Base-by-base conservation (phyloP, 169 alveolate species). In the Babesia ovis region DNA sequence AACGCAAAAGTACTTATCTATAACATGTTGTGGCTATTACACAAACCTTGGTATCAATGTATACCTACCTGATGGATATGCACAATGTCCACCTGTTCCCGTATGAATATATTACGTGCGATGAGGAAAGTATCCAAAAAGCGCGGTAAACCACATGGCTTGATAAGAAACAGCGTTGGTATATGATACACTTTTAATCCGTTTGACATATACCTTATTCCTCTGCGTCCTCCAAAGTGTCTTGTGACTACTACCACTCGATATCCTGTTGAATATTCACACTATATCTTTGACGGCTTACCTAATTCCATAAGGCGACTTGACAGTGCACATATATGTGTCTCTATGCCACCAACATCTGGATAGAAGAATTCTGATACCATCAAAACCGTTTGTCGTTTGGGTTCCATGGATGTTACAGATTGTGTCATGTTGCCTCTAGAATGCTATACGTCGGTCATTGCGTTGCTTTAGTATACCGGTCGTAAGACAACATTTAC, bases 301-400 rank as follows among this genome's bases (percentile, higher is more conserved):
- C 96, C 96, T 12, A 87, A 81, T 69, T 93, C 92, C 50, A 97
- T 86, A 25, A 97, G 89, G 48, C 96, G 86, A 72, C 94, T 94
- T 1, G 98, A 97, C 43, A 98, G 90, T 77, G 96, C 95, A 85
- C 94, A 97, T 35, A 96, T 95, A 85, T 98, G 99, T 92, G 94
- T 97, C 88, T 98, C 99, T 6, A 98, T 98, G 42, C 99, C 99
- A 3, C 99, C 99, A 29, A 97, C 80, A 54, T 95, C 90, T n/a
- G 99, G 99, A 70, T 94, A 95, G 83, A 96, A 95, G 86, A 95
- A 97, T 82, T 97, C 99, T 54, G 97, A 90, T 23, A 58, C 73
- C 51, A 80, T 70, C 20, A 80, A 51, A 22, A 80, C 45, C 22
- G 84, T 70, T n/a, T n/a, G n/a, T n/a, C n/a, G n/a, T n/a, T n/a